Evolutionary conservation across 2,329 filamentous ascomycete genomes (phyloP), one percentile per base, ranked within the genome.

Genomic region (Fusarium hainanense): DNA sequence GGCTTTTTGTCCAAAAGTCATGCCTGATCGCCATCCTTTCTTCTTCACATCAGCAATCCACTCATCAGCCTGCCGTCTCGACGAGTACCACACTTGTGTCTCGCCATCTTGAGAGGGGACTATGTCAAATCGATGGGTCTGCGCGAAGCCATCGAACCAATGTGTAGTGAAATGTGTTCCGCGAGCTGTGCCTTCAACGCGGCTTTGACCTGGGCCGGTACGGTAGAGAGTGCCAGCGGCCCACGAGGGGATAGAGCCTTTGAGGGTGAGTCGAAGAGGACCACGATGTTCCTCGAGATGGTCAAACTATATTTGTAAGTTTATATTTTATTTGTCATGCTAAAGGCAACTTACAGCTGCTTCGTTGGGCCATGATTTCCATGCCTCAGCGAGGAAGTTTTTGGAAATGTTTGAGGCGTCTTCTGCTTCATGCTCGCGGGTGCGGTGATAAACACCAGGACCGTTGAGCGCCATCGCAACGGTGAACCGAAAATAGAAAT

Each of bases 81-180:
- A 96, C 9, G 90, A 90, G 77, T 95, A 95, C 25, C 85, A 81
- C 4, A 94, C 90, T 1, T 74, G 63, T 1, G 70, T 70, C 43
- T 62, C 66, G 5, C 71, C 68, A 3, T 66, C 73, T 3, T 75
- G 72, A 0, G 83, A 67, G 0, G 85, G 76, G 5, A 88, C 73
- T 32, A 95, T 91, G 60, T 93, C 85, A 76, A 95, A 95, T 28
- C 87, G 88, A 79, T 95, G 92, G 2, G 88, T 84, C 58, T 92
- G 87, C 5, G 88, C 86, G 62, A 93, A 89, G 8, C 91, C 91
- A 76, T 96, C 93, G 71, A 96, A 96, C 93, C 93, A 96, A 77
- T 96, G 92, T 2, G 85, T 87, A 14, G 90, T 83, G 32, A 84
- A 82, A 73, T 90, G 89, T 0, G 84, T 87, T n/a, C 89, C 88